Conservation (phyloP, 768 basidiomycete species). For the Mycena albidolilacea region DNA sequence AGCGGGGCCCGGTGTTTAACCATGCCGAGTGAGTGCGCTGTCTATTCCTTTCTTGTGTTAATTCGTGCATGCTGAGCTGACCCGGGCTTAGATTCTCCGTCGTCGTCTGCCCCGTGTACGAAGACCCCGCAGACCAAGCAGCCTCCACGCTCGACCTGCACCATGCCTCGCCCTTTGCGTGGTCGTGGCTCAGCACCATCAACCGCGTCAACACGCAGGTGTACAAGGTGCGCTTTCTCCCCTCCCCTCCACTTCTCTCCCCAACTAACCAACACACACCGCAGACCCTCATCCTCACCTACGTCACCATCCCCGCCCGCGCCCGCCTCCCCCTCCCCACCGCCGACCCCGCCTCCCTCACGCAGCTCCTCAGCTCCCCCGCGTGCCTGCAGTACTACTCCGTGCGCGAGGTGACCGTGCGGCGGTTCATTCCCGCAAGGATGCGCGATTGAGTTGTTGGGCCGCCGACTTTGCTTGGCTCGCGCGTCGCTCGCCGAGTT, state of each 20-base stretch:
- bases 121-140: conserved; percentile 81
- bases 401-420: conserved; percentile 86
- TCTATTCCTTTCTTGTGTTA: background rate
- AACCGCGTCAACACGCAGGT: conserved; percentile 98
- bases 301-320: conserved; percentile 92
- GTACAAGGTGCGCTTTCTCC: conserved; percentile 78
- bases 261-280: background rate
- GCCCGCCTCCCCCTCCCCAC: conserved; percentile 67
- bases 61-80: background rate
- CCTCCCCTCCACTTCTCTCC: background rate
- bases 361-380: conserved; percentile 70
- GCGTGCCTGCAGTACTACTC: conserved; percentile 84
- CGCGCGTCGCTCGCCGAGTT: too few species aligned
- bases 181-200: conserved; percentile 97
- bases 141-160: conserved; percentile 75
- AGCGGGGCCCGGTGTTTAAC: conserved; percentile 92
- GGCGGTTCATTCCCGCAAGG: conserved; percentile 91
- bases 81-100: conserved; percentile 80
- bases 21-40: conserved; percentile 86
- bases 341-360: conserved; percentile 38
- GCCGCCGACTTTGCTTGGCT: too few species aligned
- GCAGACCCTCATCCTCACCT: conserved; percentile 91
- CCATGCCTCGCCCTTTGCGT: conserved; percentile 82
- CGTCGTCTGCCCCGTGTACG: conserved; percentile 92
- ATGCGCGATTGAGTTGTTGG: conserved; percentile 81